These are phyloP conservation scores for Colletotrichum tofieldiae DNA, from an alignment of 2,329 filamentous ascomycete genomes.

Conservation along the genomic window DNA sequence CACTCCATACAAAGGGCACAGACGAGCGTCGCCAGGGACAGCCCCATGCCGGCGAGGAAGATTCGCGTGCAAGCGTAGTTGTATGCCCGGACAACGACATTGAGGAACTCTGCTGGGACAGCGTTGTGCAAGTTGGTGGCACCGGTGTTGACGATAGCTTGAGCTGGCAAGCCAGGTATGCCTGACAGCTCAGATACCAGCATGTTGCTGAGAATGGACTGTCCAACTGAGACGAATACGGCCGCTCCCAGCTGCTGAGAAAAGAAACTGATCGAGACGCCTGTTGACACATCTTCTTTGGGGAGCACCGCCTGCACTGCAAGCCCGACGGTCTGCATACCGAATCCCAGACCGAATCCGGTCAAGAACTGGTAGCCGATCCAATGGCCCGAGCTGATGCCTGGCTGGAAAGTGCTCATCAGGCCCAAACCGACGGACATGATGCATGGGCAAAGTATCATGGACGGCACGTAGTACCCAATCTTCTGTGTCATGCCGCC, in stretches of 20 bases:
- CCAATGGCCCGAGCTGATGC: slow-evolving; percentile 67
- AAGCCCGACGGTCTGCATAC: slow-evolving; percentile 71
- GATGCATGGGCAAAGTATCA: slow-evolving; percentile 66
- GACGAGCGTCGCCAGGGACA: slow-evolving; percentile 70
- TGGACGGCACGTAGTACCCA: slow-evolving; percentile 73
- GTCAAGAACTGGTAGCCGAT: slow-evolving; percentile 73
- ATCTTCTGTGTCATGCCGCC: slow-evolving; percentile 66
- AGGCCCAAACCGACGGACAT: slow-evolving; percentile 70
- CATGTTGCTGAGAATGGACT: slow-evolving; percentile 66
- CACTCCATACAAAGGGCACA: slow-evolving; percentile 75
- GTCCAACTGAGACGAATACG: slow-evolving; percentile 71
- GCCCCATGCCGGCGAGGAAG: slow-evolving; percentile 74
- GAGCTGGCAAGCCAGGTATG: slow-evolving; percentile 61
- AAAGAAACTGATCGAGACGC: slow-evolving; percentile 71
- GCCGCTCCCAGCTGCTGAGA: slow-evolving; percentile 73
- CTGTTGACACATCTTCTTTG: slow-evolving; percentile 67
- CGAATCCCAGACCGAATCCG: slow-evolving; percentile 72
- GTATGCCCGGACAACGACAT: slow-evolving; percentile 74
- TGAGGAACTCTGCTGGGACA: slow-evolving; percentile 66
- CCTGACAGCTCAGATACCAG: slow-evolving; percentile 57
- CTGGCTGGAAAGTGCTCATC: slow-evolving; percentile 68
- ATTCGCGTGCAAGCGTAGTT: slow-evolving; percentile 75
- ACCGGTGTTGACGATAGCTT: slow-evolving; percentile 62
- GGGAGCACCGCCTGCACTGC: slow-evolving; percentile 70
- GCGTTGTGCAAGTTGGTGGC: slow-evolving; percentile 73